A percentile compares a stretch with the other conserved stretches of the same genome.
Conservation (phyloP, 805 yeast species). For the Metschnikowia kunwiensis region DNA sequence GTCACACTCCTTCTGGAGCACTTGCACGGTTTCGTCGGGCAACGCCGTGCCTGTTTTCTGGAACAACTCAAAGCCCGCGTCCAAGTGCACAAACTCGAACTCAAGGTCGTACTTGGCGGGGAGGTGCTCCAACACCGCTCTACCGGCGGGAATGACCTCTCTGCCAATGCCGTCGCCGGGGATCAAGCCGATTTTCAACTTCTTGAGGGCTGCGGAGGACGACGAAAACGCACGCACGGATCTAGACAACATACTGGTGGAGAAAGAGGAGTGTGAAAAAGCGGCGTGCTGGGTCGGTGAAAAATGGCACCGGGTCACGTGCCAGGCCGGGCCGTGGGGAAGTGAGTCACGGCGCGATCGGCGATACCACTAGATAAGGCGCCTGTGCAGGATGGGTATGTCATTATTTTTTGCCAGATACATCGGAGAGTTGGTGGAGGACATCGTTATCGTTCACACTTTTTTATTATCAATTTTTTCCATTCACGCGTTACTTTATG, state of each 20-base stretch:
- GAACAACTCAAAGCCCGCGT: conserved; percentile 94
- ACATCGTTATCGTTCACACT: no score
- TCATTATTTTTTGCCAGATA: no score
- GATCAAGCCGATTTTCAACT: conserved; percentile 59
- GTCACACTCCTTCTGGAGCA: conserved; percentile 77
- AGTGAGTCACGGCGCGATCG: no score
- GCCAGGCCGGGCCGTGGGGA: no score
- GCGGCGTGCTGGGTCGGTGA: not conserved
- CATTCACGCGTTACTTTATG: no score
- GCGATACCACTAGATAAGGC: no score
- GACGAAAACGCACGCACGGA: conserved; percentile 32
- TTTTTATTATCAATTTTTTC: no score
- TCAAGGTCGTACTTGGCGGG: conserved; percentile 71
- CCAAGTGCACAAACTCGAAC: conserved; percentile 82
- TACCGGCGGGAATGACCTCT: conserved; percentile 97
- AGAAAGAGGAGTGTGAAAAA: not conserved
- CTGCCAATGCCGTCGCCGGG: conserved; percentile 99
- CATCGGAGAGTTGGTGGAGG: no score
- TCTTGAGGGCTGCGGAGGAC: conserved; percentile 29
- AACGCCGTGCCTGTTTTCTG: conserved; percentile 93
- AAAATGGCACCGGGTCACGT: no score
- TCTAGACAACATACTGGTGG: conserved; percentile 16
- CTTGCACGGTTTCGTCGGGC: conserved; percentile 86
- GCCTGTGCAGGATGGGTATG: no score
- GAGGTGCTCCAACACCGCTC: conserved; percentile 76